Evolutionary conservation across 2,329 filamentous ascomycete species (phyloP).

Genomic region (Xylaria digitata): DNA sequence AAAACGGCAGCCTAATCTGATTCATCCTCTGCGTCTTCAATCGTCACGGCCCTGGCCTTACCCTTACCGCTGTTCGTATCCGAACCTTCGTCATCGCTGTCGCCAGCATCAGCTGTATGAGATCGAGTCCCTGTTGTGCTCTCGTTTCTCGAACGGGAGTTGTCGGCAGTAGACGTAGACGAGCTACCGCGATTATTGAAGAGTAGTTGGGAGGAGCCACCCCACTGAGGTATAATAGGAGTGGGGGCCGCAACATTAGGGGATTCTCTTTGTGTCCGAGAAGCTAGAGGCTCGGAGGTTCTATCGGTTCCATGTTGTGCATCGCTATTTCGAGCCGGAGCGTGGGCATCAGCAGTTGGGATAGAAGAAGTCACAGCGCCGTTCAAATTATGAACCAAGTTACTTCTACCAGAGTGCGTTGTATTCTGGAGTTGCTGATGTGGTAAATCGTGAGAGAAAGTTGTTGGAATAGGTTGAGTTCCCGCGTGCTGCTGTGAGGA

Average conservation of each 20-base stretch:
- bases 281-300: slow-evolving; percentile 28
- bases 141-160: slow-evolving; percentile 24
- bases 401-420: slow-evolving; percentile 26
- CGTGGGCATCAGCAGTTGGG: slow-evolving; percentile 20
- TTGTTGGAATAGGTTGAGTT: slow-evolving; percentile 32
- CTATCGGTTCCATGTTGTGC: slow-evolving; percentile 10
- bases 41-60: slow-evolving; percentile 48
- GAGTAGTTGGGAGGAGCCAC: slow-evolving; percentile 60
- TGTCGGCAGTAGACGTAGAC: slow-evolving; percentile 26
- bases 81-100: slow-evolving; percentile 40
- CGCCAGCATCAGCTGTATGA: slow-evolving; percentile 26
- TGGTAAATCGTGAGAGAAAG: slow-evolving; percentile 31
- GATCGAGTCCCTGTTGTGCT: slow-evolving; percentile 8
- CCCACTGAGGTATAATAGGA: slow-evolving; percentile 63
- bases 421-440: slow-evolving; percentile 37
- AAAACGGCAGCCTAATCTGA: slow-evolving; percentile 32
- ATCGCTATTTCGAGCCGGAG: slow-evolving; percentile 20
- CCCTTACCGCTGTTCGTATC: slow-evolving; percentile 35
- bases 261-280: slow-evolving; percentile 40
- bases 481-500: slow-evolving; percentile 36
- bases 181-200: slow-evolving; percentile 52
- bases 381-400: slow-evolving; percentile 17
- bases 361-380: slow-evolving; percentile 25
- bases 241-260: slow-evolving; percentile 60
- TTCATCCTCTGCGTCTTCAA: slow-evolving; percentile 44